A percentile compares a stretch with the other conserved stretches of the same genome.
These are phyloP conservation scores for Prunus salicina DNA, from an alignment of 306 rosid species.

Conservation along the genomic window DNA sequence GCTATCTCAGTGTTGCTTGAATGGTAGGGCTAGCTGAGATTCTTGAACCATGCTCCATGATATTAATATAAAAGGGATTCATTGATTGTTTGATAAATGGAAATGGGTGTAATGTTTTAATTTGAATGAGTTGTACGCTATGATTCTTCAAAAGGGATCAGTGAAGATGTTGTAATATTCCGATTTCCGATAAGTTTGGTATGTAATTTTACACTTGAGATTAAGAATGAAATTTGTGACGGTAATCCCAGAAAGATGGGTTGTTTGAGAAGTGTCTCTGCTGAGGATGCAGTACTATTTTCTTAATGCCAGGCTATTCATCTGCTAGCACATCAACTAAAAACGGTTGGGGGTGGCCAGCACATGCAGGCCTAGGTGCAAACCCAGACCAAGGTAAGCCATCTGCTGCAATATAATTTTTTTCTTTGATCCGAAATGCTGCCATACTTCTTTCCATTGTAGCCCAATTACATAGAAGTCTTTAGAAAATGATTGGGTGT, in stretches of 20 bases:
- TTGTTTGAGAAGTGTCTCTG: neutral
- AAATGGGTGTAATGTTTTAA: neutral
- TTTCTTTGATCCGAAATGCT: too few species aligned
- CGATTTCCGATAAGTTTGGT: neutral
- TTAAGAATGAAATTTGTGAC: neutral
- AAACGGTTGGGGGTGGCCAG: neutral
- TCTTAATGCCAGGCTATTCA: neutral
- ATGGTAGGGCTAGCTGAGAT: neutral
- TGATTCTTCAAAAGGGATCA: neutral
- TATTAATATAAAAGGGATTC: neutral
- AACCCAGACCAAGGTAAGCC: neutral
- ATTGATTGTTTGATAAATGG: neutral
- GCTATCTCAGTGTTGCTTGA: neutral
- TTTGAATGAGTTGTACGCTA: neutral
- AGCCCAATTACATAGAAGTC: neutral
- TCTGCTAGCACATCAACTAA: neutral
- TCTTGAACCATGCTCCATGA: neutral
- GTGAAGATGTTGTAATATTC: neutral
- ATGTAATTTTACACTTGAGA: neutral
- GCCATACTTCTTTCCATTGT: neutral
- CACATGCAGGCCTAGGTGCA: neutral
- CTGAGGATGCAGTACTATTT: neutral
- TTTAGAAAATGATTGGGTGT: neutral
- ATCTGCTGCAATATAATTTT: neutral
- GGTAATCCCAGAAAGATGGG: neutral